Base-by-base conservation (phyloP, 345 rosid species). In the Murraya koenigii region DNA sequence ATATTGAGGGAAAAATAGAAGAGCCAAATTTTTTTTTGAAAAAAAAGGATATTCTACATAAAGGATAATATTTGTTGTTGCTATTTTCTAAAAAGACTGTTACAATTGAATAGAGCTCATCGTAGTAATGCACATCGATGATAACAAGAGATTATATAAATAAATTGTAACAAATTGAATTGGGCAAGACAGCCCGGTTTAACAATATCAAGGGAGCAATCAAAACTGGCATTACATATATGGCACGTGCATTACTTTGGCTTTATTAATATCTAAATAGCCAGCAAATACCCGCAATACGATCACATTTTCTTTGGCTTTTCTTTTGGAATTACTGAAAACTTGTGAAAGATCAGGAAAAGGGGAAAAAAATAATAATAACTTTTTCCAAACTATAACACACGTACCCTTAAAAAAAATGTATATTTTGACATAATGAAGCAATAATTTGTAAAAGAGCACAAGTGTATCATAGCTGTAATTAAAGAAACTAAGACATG, bases 401-500 rank as follows among this genome's bases (percentile, higher is more conserved):
- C 15, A 15, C 15, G 2, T 1, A 9, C 47, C 14, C 49, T 41
- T 41, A 10, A 44, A 30, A 30, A 44, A 44, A 44, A 44, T 44
- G 49, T 22, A 49, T 54, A 20, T 70, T 69, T 52, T 3, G n/a
- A 64, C 30, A n/a, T 22, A 32, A 74, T 62, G 39, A 74, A 61
- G 28, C 66, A 73, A 73, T 26, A 39, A 49, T 60, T 36, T 36
- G 39, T 44, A 74, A 7, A 74, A 55, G 60, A 14, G 23, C 66
- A 58, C 47, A 0, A n/a, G 4, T 23, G 66, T 15, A 5, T 23
- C 58, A 75, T 55, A 75, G 47, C 70, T 47, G 41, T 63, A 28
- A 41, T 74, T 74, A 49, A 55, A 63, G n/a, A 58, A 63, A 19
- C 19, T 33, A 66, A 23, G 25, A 55, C 72, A 66, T 66, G 23